Evolutionary conservation across 176 grass and related monocot genomes (phyloP), one percentile per base, ranked within the genome.

Genomic region (Microstegium vimineum): DNA sequence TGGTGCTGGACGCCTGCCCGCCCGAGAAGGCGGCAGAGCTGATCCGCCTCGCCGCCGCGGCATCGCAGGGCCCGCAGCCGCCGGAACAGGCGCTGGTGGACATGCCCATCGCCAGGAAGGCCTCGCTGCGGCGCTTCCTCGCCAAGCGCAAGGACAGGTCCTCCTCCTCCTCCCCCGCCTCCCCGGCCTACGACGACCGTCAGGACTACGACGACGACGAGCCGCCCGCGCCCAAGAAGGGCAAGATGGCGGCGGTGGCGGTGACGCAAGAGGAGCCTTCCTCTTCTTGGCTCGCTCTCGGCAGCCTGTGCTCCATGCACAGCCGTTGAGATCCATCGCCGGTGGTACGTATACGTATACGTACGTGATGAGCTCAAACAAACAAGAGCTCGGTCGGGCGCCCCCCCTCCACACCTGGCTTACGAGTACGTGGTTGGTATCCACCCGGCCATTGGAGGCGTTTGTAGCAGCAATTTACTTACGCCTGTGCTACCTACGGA

Each of bases 141-240:
- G 78, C 91, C 69, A 97, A 92, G 87, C 89, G 94, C 85, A 97
- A 94, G 85, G 87, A 85, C 52, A 74, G 89, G 76, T 71, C 65
- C 23, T 4, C 47, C 47, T 51, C 47, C 47, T 51, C 34, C 22
- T 49, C 77, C n/a, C 0, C 25, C 46, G 16, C 3, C 49, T 17
- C 25, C 34, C 2, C 30, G 6, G 69, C 5, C 5, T 18, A 42
- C 3, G 43, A 75, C 83, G 15, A 28, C 8, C 27, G 36, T 1
- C 1, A 4, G 12, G 18, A 20, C 28, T 16, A 23, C 10, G 27
- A 14, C 62, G 30, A 20, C 28, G n/a, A 23, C 10, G 27, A 9
- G 62, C 12, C 74, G 18, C 31, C 35, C 42, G 54, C 35, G 65
- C 61, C 61, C 4, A 76, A 75, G 45, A 82, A 76, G 78, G 37